phyloP scores from a whole-genome alignment of 2,329 filamentous ascomycete genomes.

The Aspergillus pseudoviridinutans region DNA sequence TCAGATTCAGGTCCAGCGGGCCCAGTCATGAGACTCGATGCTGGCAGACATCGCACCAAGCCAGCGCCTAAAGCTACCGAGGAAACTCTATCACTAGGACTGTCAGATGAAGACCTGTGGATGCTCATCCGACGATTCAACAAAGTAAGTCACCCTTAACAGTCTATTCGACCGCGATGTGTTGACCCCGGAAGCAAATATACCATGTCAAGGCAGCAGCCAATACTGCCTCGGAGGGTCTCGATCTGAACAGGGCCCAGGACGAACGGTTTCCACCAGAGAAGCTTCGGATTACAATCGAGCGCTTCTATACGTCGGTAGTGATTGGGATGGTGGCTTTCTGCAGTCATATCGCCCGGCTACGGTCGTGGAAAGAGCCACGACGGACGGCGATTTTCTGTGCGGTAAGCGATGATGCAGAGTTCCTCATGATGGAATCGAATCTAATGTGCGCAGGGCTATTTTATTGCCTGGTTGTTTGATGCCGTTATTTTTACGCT shows the following conservation, averaged over 20 bases:
- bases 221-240: constrained; percentile 57
- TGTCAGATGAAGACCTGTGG: constrained; percentile 72
- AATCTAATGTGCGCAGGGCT: constrained; percentile 33
- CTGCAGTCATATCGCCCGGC: constrained; percentile 69
- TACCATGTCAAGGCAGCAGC: constrained; percentile 67
- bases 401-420: constrained; percentile 32
- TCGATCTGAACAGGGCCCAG: constrained; percentile 77
- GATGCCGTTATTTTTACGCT: constrained; percentile 66
- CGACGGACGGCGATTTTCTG: constrained; percentile 65
- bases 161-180: neutral
- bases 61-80: neutral
- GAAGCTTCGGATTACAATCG: constrained; percentile 72
- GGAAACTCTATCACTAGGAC: neutral
- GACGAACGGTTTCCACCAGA: constrained; percentile 83
- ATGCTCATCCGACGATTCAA: constrained; percentile 69
- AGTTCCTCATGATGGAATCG: neutral
- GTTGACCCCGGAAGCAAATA: constrained; percentile 48
- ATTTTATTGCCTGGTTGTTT: constrained; percentile 65
- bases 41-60: neutral
- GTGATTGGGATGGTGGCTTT: constrained; percentile 62
- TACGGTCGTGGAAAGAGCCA: constrained; percentile 76
- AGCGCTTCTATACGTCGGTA: constrained; percentile 78
- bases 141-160: constrained; percentile 47
- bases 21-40: neutral
- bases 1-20: neutral